Evolutionary conservation across 2,329 filamentous ascomycete species (phyloP), one percentile per base, ranked within the genome.

Genomic region (Dryadomyces sulphureus): DNA sequence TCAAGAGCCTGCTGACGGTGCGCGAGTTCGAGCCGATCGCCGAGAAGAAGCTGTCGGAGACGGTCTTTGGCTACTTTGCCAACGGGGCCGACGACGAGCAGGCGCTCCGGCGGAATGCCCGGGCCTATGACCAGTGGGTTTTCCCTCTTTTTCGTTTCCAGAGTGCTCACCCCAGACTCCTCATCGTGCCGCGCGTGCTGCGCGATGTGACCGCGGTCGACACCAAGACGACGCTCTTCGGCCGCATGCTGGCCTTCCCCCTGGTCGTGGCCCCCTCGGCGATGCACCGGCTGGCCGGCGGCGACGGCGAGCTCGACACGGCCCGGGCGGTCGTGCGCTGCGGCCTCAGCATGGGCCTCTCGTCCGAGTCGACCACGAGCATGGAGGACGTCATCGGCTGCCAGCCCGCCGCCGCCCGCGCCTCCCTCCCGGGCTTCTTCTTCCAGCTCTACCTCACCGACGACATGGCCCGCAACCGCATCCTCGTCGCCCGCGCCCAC

Each of bases 371-470:
- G 5, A 72, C 63, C 14, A 60, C 60, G 27, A 55, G 61, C 0
- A 55, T 72, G 17, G 66, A 71, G 49, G 65, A 72, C 8, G 70
- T 76, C 0, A 58, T 60, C 3, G 54, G 58, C 0, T 58, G 41
- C 44, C 19, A 7, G 17, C 40, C 11, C 30, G 57, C 1, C 57
- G 57, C 2, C 56, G 60, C 0, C 60, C 59, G 11, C 68, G 69
- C 1, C 68, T 71, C 48, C 65, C 64, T n/a, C 70, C 38, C 38
- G 11, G 38, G 38, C 20, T 40, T 40, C 22, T 40, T 40, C 11
- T 40, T 77, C 56, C 74, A 78, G 54, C 59, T 77, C 51, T 72
- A 68, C 53, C 61, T 74, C 11, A 57, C 75, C 44, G 66, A 68
- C 51, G 67, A 76, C 16, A 40, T 40, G 38, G 38, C 24, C 14